Percentiles rank a stretch among this genome's conserved stretches.
Conservation (phyloP, 257 asterid species). For the Nicotiana tomentosiformis region DNA sequence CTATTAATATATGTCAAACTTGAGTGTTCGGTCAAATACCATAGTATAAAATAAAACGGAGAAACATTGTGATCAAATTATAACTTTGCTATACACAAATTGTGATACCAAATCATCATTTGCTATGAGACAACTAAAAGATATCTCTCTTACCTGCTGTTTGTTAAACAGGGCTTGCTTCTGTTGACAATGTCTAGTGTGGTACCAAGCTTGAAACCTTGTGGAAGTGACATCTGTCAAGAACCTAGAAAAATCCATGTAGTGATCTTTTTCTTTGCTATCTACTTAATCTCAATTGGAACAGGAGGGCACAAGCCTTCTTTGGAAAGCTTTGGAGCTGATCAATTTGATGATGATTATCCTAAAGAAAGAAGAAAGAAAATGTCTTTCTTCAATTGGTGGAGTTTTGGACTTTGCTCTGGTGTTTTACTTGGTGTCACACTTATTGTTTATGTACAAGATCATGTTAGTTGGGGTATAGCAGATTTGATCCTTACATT, state of each 20-base stretch:
- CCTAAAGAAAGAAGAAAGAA: slow-evolving; percentile 45
- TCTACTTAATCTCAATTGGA: slow-evolving; percentile 50
- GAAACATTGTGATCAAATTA: neutral
- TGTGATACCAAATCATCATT: neutral
- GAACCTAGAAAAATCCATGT: slow-evolving; percentile 18
- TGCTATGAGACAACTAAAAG: neutral
- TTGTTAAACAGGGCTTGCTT: slow-evolving; percentile 35
- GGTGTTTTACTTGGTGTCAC: slow-evolving; percentile 56
- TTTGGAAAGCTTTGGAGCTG: slow-evolving; percentile 71
- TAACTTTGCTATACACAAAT: neutral
- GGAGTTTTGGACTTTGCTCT: slow-evolving; percentile 63
- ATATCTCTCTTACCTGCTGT: neutral
- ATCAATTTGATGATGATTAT: slow-evolving; percentile 52
- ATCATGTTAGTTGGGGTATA: slow-evolving; percentile 47
- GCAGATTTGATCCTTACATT: slow-evolving; percentile 53
- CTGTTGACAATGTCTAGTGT: slow-evolving; percentile 24
- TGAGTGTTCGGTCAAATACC: neutral
- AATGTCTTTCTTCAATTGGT: slow-evolving; percentile 79
- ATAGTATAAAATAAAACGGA: neutral
- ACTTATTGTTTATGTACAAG: slow-evolving; percentile 67
- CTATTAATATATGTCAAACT: neutral
- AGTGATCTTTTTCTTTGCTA: slow-evolving; percentile 50
- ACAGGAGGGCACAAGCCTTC: slow-evolving; percentile 88
- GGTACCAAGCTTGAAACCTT: slow-evolving; percentile 18
- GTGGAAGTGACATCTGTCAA: slow-evolving; percentile 23